Evolutionary conservation across 768 basidiomycete species (phyloP).

Genomic region (Hydnomerulius pinastri): DNA sequence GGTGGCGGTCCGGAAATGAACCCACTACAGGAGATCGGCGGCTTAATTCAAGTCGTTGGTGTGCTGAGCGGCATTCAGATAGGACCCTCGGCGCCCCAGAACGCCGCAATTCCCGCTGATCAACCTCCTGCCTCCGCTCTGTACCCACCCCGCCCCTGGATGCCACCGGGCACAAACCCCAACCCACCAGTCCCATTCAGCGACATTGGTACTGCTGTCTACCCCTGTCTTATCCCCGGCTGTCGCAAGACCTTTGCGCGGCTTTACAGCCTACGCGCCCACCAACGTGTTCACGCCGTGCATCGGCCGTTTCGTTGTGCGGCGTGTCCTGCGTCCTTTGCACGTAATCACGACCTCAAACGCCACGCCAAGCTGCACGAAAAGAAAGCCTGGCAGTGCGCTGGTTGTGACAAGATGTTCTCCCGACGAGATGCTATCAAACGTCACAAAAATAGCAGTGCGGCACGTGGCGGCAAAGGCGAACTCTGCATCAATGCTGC

Average conservation of each 20-base stretch:
- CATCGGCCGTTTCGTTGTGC: constrained; percentile 68
- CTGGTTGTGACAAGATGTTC: constrained; percentile 73
- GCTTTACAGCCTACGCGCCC: constrained; percentile 67
- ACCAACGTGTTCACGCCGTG: constrained; percentile 65
- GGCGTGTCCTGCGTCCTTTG: constrained; percentile 72
- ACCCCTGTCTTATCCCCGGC: constrained; percentile 67
- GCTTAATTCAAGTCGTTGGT: constrained; percentile 81
- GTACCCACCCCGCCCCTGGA: constrained; percentile 34
- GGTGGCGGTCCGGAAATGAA: constrained; percentile 53
- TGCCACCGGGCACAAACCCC: constrained; percentile 23
- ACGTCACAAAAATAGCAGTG: constrained; percentile 67
- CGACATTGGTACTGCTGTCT: constrained; percentile 75
- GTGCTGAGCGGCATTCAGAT: constrained; percentile 80
- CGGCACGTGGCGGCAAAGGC: constrained; percentile 50
- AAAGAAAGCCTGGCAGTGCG: constrained; percentile 72
- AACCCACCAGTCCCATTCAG: constrained; percentile 30
- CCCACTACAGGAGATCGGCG: constrained; percentile 71
- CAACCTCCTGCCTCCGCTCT: constrained; percentile 32
- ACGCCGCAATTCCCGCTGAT: constrained; percentile 24
- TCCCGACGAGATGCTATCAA: constrained; percentile 80
- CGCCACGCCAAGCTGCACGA: constrained; percentile 75
- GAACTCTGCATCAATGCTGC: constrained; percentile 58
- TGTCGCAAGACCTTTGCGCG: constrained; percentile 73
- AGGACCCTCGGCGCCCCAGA: constrained; percentile 36
- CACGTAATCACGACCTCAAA: constrained; percentile 78